Percentiles rank a stretch among this genome's conserved stretches.
Evolutionary conservation across 73 alveolate genomes (phyloP).

Genomic region (Vitrella brassicaformis): DNA sequence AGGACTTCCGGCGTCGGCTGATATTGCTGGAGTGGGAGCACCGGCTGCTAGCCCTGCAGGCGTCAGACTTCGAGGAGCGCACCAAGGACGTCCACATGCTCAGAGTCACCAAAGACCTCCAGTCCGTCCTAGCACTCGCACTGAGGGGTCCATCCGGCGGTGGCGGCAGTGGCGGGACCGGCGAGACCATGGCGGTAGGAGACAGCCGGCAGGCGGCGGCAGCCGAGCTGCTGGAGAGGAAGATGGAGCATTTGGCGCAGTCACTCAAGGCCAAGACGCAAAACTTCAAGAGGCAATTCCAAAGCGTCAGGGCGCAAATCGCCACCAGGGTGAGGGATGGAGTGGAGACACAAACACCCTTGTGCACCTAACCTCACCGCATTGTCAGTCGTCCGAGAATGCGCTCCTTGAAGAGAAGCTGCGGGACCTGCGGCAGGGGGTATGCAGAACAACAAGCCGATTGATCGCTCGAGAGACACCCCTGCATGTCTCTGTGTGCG

Average conservation of each 20-base stretch:
- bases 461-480: too few species aligned
- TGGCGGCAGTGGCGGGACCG: too few species aligned
- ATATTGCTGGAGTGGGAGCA: constrained; percentile 39
- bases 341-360: background rate
- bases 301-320: background rate
- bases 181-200: too few species aligned
- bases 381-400: background rate
- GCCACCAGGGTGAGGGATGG: background rate
- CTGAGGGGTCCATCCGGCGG: too few species aligned
- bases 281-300: background rate
- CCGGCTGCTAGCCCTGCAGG: constrained; percentile 27
- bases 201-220: background rate
- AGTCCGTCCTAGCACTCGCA: background rate
- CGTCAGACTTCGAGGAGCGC: constrained; percentile 30
- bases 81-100: constrained; percentile 38
- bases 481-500: too few species aligned
- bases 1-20: constrained; percentile 28
- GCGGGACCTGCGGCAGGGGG: background rate
- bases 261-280: background rate
- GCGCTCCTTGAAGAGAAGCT: background rate
- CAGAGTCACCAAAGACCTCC: constrained; percentile 27
- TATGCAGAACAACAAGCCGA: too few species aligned
- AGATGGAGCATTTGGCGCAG: background rate
- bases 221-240: background rate
- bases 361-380: background rate